phyloP scores from a whole-genome alignment of 1,284 basidiomycete species.

The Rhodotorula sp. region DNA sequence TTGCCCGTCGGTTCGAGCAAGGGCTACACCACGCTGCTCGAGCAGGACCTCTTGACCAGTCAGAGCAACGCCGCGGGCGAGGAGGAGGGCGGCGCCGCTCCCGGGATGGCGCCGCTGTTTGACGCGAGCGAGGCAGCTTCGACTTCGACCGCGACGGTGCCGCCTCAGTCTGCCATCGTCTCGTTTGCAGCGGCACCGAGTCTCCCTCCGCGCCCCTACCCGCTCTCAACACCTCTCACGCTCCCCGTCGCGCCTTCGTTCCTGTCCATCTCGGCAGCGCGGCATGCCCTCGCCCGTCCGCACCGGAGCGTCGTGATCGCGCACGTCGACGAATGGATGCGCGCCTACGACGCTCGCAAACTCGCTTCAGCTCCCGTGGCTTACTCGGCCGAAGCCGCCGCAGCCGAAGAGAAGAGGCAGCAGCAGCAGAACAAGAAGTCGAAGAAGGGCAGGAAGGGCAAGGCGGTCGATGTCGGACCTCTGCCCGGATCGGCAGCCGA shows the following conservation, averaged over 20 bases:
- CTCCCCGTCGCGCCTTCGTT: conserved; percentile 8
- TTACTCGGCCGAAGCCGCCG: conserved; percentile 3
- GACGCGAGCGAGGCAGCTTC: conserved; percentile 1
- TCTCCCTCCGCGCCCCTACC: conserved; percentile 17
- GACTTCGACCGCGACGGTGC: neutral
- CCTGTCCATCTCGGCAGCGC: conserved; percentile 17
- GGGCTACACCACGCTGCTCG: neutral
- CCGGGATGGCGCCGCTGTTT: conserved; percentile 10
- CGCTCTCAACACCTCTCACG: neutral
- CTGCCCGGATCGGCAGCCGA: conserved; percentile 32
- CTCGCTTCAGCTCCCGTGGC: neutral
- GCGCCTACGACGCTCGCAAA: conserved; percentile 22
- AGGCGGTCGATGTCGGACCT: conserved; percentile 14
- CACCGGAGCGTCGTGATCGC: conserved; percentile 22
- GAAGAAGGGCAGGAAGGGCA: conserved; percentile 8
- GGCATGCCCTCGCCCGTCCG: conserved; percentile 23
- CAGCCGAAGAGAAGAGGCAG: neutral
- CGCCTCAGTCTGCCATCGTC: conserved; percentile 22
- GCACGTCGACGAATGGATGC: conserved; percentile 41
- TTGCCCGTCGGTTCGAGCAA: neutral
- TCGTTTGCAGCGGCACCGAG: conserved; percentile 13
- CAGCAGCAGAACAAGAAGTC: conserved; percentile 11
- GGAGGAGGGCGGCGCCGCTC: neutral
- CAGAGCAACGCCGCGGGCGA: neutral
- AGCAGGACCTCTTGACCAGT: conserved; percentile 9